Evolutionary conservation across 2,329 filamentous ascomycete genomes (phyloP).

Genomic region (Talaromyces amestolkiae): DNA sequence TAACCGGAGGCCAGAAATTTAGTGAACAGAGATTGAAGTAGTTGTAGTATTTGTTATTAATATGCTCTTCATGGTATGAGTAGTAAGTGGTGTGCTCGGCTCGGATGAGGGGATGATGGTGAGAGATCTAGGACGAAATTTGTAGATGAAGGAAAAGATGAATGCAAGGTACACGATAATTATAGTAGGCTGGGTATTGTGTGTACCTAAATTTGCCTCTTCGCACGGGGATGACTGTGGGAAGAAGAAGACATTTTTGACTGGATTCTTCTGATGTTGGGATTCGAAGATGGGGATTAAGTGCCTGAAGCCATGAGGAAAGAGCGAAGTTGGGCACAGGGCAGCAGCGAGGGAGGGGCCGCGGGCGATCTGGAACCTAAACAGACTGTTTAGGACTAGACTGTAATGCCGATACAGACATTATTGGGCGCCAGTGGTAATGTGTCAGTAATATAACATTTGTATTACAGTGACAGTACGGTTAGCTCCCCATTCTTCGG

Average conservation of each 20-base stretch:
- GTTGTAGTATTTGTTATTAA: background rate
- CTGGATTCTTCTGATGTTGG: background rate
- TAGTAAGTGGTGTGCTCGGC: background rate
- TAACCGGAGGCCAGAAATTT: background rate
- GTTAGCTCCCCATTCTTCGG: background rate
- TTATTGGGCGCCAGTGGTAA: background rate
- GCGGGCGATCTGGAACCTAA: slow-evolving; percentile 16
- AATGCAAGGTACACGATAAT: slow-evolving; percentile 18
- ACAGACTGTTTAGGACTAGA: background rate
- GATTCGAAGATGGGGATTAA: slow-evolving; percentile 6
- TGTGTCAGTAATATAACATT: background rate
- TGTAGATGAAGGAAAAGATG: background rate
- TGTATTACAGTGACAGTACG: background rate
- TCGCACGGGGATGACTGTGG: background rate
- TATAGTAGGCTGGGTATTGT: slow-evolving; percentile 13
- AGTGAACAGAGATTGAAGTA: slow-evolving; percentile 12
- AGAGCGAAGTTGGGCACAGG: slow-evolving; percentile 10
- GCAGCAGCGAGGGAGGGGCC: slow-evolving; percentile 13
- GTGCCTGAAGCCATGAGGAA: slow-evolving; percentile 12
- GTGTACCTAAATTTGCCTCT: slow-evolving; percentile 12
- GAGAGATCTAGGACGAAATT: background rate
- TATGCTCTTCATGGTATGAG: slow-evolving; percentile 4
- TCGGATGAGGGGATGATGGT: background rate
- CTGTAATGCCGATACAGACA: background rate
- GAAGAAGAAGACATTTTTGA: slow-evolving; percentile 7